A percentile compares a stretch with the other conserved stretches of the same genome.
Evolutionary conservation across 768 basidiomycete genomes (phyloP).

Genomic region (Naganishia antarctica): DNA sequence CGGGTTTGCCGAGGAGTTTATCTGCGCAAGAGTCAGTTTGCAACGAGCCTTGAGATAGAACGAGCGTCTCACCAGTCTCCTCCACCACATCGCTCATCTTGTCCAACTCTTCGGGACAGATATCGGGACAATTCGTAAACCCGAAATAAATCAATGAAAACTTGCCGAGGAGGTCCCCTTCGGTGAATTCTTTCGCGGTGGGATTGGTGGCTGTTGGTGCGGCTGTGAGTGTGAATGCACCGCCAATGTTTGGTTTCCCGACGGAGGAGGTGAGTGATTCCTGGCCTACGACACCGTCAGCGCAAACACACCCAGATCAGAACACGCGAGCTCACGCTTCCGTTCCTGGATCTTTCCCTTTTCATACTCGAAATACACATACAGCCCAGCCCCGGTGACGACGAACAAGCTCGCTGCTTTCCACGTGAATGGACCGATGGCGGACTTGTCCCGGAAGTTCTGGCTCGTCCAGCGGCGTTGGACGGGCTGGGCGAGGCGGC

Average conservation of each 20-base stretch:
- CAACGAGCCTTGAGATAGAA: slow-evolving; percentile 57
- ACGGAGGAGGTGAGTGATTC: slow-evolving; percentile 68
- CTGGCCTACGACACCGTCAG: slow-evolving; percentile 55
- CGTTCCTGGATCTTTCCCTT: slow-evolving; percentile 72
- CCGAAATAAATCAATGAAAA: slow-evolving; percentile 86
- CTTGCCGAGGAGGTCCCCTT: slow-evolving; percentile 76
- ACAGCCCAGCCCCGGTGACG: slow-evolving; percentile 72
- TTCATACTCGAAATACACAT: slow-evolving; percentile 81
- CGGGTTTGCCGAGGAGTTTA: slow-evolving; percentile 58
- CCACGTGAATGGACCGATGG: slow-evolving; percentile 71
- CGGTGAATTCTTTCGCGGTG: slow-evolving; percentile 63
- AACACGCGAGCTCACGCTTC: slow-evolving; percentile 57
- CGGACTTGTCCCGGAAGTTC: slow-evolving; percentile 33
- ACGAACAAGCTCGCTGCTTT: slow-evolving; percentile 76
- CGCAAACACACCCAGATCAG: slow-evolving; percentile 4
- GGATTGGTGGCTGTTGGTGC: slow-evolving; percentile 45
- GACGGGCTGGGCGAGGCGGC: neutral
- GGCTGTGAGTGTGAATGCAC: slow-evolving; percentile 67
- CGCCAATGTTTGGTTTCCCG: slow-evolving; percentile 84
- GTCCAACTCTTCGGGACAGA: slow-evolving; percentile 96
- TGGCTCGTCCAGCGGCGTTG: slow-evolving; percentile 11
- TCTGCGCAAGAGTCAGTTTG: slow-evolving; percentile 60
- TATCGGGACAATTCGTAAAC: slow-evolving; percentile 99
- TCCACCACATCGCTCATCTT: slow-evolving; percentile 78
- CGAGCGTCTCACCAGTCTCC: slow-evolving; percentile 58